Evolutionary conservation across 768 basidiomycete species (phyloP).

Genomic region (Amanita thiersii): DNA sequence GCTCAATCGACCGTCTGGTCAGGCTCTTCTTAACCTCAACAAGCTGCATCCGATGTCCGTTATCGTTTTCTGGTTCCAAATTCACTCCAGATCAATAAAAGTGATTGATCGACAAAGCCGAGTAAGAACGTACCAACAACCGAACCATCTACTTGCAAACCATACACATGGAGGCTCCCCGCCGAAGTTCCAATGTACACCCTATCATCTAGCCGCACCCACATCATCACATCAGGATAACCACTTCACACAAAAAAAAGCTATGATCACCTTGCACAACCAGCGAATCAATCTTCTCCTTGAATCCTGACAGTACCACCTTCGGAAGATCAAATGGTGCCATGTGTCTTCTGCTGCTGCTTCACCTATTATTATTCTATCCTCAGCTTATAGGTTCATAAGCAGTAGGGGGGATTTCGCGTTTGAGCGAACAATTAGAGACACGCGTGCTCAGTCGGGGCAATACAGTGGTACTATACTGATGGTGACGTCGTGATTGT

Average conservation of each 20-base stretch:
- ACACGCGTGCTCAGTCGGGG: not conserved
- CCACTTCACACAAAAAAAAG: not conserved
- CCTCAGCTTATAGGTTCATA: no score
- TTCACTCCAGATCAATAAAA: not conserved
- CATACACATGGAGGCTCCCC: conserved; percentile 49
- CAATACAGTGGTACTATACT: no score
- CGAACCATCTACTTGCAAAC: conserved; percentile 31
- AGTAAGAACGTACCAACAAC: conserved; percentile 22
- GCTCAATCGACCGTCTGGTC: conserved; percentile 71
- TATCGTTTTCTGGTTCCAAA: conserved; percentile 18
- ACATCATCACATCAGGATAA: not conserved
- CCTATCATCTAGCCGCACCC: conserved; percentile 42
- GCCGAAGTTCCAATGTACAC: conserved; percentile 56
- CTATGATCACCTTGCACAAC: conserved; percentile 29
- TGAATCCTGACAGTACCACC: conserved; percentile 27
- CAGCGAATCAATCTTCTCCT: conserved; percentile 37
- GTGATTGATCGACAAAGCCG: conserved; percentile 1
- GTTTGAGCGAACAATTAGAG: not conserved
- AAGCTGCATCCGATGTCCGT: conserved; percentile 27
- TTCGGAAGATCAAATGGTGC: conserved; percentile 24
- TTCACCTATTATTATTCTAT: no score
- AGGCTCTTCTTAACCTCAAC: conserved; percentile 63
- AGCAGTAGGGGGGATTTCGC: no score
- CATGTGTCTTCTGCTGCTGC: no score
- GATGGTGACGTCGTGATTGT: not conserved